Conservation (phyloP, 768 basidiomycete genomes). For the Zangia roseola region DNA sequence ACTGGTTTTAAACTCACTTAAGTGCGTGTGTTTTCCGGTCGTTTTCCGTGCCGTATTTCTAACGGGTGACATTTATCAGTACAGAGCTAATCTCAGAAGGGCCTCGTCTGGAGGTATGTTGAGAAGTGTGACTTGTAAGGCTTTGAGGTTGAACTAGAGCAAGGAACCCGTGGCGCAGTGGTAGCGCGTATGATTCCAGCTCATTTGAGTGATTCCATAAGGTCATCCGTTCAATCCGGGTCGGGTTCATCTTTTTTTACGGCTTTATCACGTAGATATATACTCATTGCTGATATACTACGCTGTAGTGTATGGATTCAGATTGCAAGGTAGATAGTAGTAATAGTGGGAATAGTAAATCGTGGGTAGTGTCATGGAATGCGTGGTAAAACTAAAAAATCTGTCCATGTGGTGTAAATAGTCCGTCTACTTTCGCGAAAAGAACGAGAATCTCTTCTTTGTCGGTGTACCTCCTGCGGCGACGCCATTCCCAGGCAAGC, state of each 20-base stretch:
- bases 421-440: conserved; percentile 29
- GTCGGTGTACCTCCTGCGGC: conserved; percentile 1
- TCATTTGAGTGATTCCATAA: conserved; percentile 32
- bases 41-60: conserved; percentile 24
- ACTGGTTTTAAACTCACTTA: conserved; percentile 6
- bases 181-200: conserved; percentile 42
- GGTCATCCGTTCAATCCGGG: conserved; percentile 49
- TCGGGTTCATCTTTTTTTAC: conserved; percentile 36
- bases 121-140: neutral
- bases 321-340: conserved; percentile 17
- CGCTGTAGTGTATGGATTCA: conserved; percentile 16
- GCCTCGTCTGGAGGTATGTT: neutral
- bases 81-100: too few relatives aligned
- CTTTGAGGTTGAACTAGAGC: neutral
- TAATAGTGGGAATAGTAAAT: conserved; percentile 5
- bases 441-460: conserved; percentile 32
- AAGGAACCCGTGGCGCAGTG: conserved; percentile 38
- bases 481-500: conserved; percentile 7
- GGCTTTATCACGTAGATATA: conserved; percentile 3
- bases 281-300: conserved; percentile 10
- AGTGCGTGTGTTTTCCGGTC: conserved; percentile 7
- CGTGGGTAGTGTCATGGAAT: conserved; percentile 18
- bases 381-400: conserved; percentile 10
- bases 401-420: conserved; percentile 11
- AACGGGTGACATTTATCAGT: conserved; percentile 1